A percentile compares a stretch with the other conserved stretches of the same genome.
Evolutionary conservation across 495 filamentous ascomycete species (phyloP).

Genomic region (Neurospora sp.): DNA sequence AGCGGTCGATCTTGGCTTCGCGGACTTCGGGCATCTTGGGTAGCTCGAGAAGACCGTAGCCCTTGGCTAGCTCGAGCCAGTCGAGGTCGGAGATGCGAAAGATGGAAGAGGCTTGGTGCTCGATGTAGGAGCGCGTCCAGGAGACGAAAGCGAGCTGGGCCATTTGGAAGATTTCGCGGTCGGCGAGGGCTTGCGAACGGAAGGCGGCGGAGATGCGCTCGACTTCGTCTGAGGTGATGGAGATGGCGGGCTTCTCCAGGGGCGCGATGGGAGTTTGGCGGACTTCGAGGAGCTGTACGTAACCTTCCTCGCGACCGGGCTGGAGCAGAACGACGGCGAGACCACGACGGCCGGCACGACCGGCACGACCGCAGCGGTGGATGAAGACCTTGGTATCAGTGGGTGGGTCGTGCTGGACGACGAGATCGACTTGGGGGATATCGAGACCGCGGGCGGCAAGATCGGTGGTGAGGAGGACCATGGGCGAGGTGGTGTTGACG

Average conservation of each 20-base stretch:
- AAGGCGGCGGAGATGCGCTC: constrained; percentile 42
- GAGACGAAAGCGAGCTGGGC: constrained; percentile 84
- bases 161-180: constrained; percentile 81
- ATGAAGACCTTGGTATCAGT: constrained; percentile 91
- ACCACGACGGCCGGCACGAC: constrained; percentile 77
- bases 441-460: constrained; percentile 74
- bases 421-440: constrained; percentile 89
- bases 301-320: constrained; percentile 77
- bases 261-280: constrained; percentile 77
- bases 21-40: constrained; percentile 92
- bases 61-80: constrained; percentile 70
- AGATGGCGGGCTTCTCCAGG: constrained; percentile 39
- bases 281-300: constrained; percentile 75
- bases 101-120: constrained; percentile 83
- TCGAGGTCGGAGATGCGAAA: constrained; percentile 75
- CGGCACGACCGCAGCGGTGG: constrained; percentile 87
- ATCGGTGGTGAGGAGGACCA: constrained; percentile 63
- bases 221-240: constrained; percentile 47
- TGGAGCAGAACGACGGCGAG: constrained; percentile 78
- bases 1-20: constrained; percentile 52
- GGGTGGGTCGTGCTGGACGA: constrained; percentile 86
- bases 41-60: constrained; percentile 71
- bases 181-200: constrained; percentile 50
- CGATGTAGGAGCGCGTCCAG: constrained; percentile 83
- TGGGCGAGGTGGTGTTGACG: constrained; percentile 53